phyloP scores from a whole-genome alignment of 2,329 filamentous ascomycete genomes.

The Didymella glomerata region DNA sequence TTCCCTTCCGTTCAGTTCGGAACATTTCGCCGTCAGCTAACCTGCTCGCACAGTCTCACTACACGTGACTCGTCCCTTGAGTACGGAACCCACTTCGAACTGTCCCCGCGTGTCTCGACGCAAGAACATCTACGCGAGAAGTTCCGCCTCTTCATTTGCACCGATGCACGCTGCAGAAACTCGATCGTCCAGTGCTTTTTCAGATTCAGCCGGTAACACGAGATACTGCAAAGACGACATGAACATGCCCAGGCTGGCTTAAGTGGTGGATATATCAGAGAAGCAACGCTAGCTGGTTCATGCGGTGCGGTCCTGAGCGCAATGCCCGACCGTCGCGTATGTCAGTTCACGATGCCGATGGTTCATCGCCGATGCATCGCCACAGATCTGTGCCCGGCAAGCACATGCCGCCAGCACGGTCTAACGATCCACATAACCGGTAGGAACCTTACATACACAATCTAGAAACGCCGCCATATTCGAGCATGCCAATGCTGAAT shows the following conservation, averaged over 20 bases:
- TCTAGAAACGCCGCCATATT: neutral
- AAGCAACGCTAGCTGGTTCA: neutral
- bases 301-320: neutral
- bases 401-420: neutral
- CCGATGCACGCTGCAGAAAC: neutral
- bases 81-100: neutral
- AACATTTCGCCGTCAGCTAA: neutral
- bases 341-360: conserved; percentile 3
- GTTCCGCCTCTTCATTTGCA: neutral
- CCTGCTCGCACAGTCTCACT: neutral
- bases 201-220: neutral
- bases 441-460: neutral
- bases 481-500: neutral
- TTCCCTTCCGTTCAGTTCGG: neutral
- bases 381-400: neutral
- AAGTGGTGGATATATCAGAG: neutral
- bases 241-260: neutral
- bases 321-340: neutral
- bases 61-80: neutral
- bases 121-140: neutral
- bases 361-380: conserved; percentile 7
- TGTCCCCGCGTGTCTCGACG: neutral
- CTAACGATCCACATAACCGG: neutral
- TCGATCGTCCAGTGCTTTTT: neutral
- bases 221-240: neutral